A percentile compares a stretch with the other conserved stretches of the same genome.
phyloP scores from a whole-genome alignment of 345 rosid species.

The Citropsis articulata region DNA sequence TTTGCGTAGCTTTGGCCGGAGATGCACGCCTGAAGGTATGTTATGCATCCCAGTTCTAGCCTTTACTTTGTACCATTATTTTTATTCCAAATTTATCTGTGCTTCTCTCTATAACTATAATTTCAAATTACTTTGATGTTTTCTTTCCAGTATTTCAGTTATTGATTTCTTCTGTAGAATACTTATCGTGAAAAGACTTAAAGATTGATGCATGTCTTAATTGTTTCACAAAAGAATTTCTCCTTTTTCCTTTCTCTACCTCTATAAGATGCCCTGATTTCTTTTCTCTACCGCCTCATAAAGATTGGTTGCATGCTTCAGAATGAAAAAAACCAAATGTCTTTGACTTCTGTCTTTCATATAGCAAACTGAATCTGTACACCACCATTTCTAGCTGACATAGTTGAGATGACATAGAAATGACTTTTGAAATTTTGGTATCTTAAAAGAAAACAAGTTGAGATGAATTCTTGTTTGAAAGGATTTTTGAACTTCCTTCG shows the following conservation, averaged over 20 bases:
- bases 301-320: not conserved
- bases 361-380: not conserved
- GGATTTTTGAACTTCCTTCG: not conserved
- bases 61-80: not conserved
- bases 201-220: not conserved
- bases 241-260: not conserved
- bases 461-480: not conserved
- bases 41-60: not conserved
- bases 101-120: not conserved
- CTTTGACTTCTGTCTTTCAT: not conserved
- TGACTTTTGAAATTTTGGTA: no score
- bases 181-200: not conserved
- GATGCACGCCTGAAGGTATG: slow-evolving; percentile 93
- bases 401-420: not conserved
- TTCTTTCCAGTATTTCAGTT: not conserved
- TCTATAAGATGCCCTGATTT: not conserved
- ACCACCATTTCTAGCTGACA: not conserved
- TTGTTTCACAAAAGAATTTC: not conserved
- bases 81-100: not conserved
- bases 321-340: not conserved
- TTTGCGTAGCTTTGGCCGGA: slow-evolving; percentile 67
- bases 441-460: not conserved
- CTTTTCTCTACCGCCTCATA: not conserved
- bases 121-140: not conserved
- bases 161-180: not conserved